Evolutionary conservation across 345 rosid genomes (phyloP).

Genomic region (Gossypium arboreum): DNA sequence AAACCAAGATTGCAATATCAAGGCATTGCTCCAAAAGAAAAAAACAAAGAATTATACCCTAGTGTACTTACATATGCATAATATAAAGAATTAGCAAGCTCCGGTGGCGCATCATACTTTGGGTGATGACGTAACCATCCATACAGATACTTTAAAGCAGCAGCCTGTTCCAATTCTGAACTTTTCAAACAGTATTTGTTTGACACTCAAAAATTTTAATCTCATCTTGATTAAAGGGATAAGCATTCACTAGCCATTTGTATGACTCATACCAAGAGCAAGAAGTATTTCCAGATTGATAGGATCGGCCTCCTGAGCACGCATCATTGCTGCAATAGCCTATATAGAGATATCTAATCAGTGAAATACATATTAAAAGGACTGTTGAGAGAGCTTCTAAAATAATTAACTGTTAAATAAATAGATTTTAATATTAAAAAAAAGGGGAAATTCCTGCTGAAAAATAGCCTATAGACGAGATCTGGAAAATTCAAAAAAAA

Average conservation of each 20-base stretch:
- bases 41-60: background rate
- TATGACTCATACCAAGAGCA: slow-evolving; percentile 98
- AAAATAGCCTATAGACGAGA: too few species aligned
- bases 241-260: slow-evolving; percentile 68
- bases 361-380: background rate
- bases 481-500: too few species aligned
- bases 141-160: slow-evolving; percentile 85
- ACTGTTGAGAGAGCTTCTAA: too few species aligned
- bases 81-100: slow-evolving; percentile 61
- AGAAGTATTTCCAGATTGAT: slow-evolving; percentile 96
- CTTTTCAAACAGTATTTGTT: slow-evolving; percentile 16
- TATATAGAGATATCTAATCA: slow-evolving; percentile 32
- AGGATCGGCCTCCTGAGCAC: slow-evolving; percentile 95
- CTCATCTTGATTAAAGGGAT: background rate
- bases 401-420: too few species aligned
- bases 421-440: too few species aligned
- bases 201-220: slow-evolving; percentile 13
- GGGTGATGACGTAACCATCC: slow-evolving; percentile 95
- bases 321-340: slow-evolving; percentile 99
- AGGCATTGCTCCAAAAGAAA: background rate
- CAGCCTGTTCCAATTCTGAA: slow-evolving; percentile 90
- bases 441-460: too few species aligned
- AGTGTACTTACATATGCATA: slow-evolving; percentile 75
- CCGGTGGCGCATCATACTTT: slow-evolving; percentile 68
- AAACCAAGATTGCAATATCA: slow-evolving; percentile 1